Evolutionary conservation across 306 rosid genomes (phyloP).

Genomic region (Senna siamea): DNA sequence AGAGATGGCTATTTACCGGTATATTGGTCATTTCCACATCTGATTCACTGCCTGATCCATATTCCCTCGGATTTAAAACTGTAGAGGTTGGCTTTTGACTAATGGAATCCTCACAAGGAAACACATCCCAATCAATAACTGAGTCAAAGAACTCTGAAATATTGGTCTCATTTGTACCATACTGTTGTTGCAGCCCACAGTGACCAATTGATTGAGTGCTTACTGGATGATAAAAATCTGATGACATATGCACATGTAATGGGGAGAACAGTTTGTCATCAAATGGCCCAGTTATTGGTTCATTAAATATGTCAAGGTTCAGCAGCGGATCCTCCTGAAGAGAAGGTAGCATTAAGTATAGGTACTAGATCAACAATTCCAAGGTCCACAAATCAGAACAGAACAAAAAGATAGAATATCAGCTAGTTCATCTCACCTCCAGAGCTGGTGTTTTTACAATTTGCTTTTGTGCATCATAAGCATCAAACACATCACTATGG

Average conservation of each 20-base stretch:
- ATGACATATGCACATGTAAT: slow-evolving; percentile 49
- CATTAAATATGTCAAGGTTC: slow-evolving; percentile 40
- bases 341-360: slow-evolving; percentile 27
- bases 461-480: slow-evolving; percentile 37
- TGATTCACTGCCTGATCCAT: slow-evolving; percentile 37
- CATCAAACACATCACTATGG: slow-evolving; percentile 44
- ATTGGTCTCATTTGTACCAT: slow-evolving; percentile 55
- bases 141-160: slow-evolving; percentile 54
- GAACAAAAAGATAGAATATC: slow-evolving; percentile 3
- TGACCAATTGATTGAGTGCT: slow-evolving; percentile 39
- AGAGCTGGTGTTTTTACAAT: slow-evolving; percentile 15
- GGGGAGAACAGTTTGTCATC: slow-evolving; percentile 68
- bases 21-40: slow-evolving; percentile 41
- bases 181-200: slow-evolving; percentile 39
- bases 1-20: slow-evolving; percentile 54
- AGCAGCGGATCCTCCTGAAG: slow-evolving; percentile 39
- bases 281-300: slow-evolving; percentile 38
- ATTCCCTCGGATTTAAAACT: slow-evolving; percentile 28
- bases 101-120: slow-evolving; percentile 33
- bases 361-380: slow-evolving; percentile 23
- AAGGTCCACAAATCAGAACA: slow-evolving; percentile 11
- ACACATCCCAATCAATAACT: slow-evolving; percentile 47
- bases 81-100: slow-evolving; percentile 30
- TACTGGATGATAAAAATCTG: slow-evolving; percentile 41
- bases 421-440: slow-evolving; percentile 48